These are phyloP conservation scores for Rhizopogon vulgaris DNA, from an alignment of 768 basidiomycete genomes.

Conservation along the genomic window DNA sequence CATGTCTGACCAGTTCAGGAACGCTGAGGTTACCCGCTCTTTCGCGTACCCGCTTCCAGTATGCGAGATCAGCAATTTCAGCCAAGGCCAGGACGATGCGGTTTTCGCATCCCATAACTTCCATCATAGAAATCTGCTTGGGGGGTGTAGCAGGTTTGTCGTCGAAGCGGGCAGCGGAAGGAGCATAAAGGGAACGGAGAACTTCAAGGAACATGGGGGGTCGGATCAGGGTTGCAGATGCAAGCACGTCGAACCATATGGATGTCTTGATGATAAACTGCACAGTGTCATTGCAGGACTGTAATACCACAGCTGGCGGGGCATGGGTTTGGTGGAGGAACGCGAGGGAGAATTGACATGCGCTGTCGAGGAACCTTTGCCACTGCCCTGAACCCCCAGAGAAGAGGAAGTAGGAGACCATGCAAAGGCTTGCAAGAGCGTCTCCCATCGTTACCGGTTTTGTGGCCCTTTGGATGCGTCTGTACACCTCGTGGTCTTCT, in stretches of 20 bases:
- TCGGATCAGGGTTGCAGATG: conserved; percentile 61
- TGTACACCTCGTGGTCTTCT: conserved; percentile 19
- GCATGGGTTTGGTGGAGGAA: conserved; percentile 35
- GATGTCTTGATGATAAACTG: conserved; percentile 78
- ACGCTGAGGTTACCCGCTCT: conserved; percentile 46
- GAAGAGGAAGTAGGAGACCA: conserved; percentile 75
- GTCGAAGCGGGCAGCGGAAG: conserved; percentile 13
- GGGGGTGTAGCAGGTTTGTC: conserved; percentile 34
- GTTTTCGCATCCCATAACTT: conserved; percentile 83
- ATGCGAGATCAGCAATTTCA: conserved; percentile 58
- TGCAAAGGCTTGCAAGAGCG: conserved; percentile 72
- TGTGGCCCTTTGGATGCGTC: conserved; percentile 19
- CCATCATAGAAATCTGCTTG: conserved; percentile 61
- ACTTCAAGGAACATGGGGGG: conserved; percentile 50
- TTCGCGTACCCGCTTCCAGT: conserved; percentile 52
- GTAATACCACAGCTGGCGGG: conserved; percentile 40
- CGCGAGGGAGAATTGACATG: conserved; percentile 46
- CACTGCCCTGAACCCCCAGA: conserved; percentile 69
- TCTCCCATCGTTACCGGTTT: conserved; percentile 46
- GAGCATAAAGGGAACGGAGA: conserved; percentile 51
- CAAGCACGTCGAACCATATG: conserved; percentile 85
- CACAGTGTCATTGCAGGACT: conserved; percentile 41
- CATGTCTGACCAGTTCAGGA: conserved; percentile 51
- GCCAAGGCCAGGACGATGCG: conserved; percentile 73
- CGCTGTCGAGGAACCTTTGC: conserved; percentile 59